Percentiles rank a stretch among this genome's conserved stretches.
Conservation (phyloP, 2,329 filamentous ascomycete species). For the Cytospora leucostoma region DNA sequence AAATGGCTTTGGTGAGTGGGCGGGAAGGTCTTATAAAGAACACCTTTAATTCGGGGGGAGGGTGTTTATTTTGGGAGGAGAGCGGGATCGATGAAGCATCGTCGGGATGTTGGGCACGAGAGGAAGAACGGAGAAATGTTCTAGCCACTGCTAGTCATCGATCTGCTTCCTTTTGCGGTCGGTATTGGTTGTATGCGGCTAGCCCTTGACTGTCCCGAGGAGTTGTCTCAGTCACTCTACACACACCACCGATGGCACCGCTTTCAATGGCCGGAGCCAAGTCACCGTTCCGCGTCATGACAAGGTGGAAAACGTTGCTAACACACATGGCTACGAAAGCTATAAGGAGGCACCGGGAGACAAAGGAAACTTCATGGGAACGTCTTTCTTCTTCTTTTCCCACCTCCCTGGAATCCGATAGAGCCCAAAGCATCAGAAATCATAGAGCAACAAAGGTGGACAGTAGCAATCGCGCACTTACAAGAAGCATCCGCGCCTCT, state of each 20-base stretch:
- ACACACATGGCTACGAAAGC: neutral
- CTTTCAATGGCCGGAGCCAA: neutral
- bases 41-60: neutral
- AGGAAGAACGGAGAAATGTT: neutral
- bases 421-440: neutral
- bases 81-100: neutral
- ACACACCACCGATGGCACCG: neutral
- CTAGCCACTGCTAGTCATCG: neutral
- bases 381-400: conserved; percentile 6
- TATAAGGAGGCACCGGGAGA: neutral
- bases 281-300: conserved; percentile 2
- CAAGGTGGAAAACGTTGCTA: neutral
- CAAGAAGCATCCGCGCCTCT: conserved; percentile 16
- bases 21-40: conserved; percentile 7
- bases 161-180: neutral
- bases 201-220: neutral
- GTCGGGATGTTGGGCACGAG: neutral
- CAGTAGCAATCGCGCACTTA: conserved; percentile 9
- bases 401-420: neutral
- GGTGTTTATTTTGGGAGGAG: conserved; percentile 7
- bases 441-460: conserved; percentile 10
- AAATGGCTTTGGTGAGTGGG: conserved; percentile 64
- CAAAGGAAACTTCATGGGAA: conserved; percentile 9
- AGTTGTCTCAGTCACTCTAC: neutral
- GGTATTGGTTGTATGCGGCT: neutral